phyloP scores from a whole-genome alignment of 345 rosid genomes.

The Arabis alpina region DNA sequence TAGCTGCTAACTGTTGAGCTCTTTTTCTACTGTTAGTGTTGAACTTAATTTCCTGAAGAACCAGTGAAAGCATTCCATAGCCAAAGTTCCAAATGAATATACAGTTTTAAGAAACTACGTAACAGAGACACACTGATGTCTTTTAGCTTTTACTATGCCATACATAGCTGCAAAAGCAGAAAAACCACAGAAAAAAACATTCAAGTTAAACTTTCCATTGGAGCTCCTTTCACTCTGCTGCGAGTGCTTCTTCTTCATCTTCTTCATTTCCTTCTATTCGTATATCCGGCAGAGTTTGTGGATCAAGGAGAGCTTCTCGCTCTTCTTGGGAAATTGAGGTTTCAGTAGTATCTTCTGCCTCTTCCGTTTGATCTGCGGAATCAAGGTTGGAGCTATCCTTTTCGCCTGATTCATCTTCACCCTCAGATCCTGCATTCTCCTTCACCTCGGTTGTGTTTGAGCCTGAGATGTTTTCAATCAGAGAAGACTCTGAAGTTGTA shows the following conservation, averaged over 20 bases:
- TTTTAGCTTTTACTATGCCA: constrained; percentile 27
- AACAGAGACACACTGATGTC: constrained; percentile 20
- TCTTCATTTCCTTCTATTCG: constrained; percentile 43
- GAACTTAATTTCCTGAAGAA: constrained; percentile 15
- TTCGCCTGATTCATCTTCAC: constrained; percentile 40
- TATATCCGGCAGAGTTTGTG: constrained; percentile 56
- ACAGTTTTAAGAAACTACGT: constrained; percentile 29
- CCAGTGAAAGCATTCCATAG: constrained; percentile 24
- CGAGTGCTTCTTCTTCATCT: constrained; percentile 45
- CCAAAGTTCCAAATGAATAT: constrained; percentile 40
- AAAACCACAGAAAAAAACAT: constrained; percentile 27
- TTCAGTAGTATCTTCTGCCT: constrained; percentile 44
- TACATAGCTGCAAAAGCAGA: constrained; percentile 26
- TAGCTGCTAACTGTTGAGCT: background rate
- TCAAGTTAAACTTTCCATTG: constrained; percentile 12
- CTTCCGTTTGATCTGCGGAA: constrained; percentile 43
- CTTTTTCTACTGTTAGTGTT: background rate
- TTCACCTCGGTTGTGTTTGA: constrained; percentile 48
- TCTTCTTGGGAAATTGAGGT: constrained; percentile 49
- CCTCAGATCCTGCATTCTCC: constrained; percentile 44
- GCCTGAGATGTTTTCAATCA: constrained; percentile 35
- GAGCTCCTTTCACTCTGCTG: constrained; percentile 49
- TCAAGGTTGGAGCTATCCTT: constrained; percentile 44
- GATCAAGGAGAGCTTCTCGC: constrained; percentile 54
- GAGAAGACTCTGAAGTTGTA: constrained; percentile 42